Evolutionary conservation across 2,329 filamentous ascomycete species (phyloP).

Genomic region (Orbilia brochopaga): DNA sequence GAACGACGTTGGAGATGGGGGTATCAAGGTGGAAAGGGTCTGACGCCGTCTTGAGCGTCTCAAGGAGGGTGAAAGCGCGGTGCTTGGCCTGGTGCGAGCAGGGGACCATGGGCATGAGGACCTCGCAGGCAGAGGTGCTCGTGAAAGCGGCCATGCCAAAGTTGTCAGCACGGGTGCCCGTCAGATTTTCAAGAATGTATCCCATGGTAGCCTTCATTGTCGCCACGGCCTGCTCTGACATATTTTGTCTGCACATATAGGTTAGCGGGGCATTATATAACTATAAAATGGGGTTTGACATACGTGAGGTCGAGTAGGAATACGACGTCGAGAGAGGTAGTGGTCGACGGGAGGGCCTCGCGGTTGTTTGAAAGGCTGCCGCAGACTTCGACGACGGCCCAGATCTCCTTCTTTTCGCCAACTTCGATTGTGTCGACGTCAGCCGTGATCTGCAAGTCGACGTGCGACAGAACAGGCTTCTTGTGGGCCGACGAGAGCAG

Average conservation of each 20-base stretch:
- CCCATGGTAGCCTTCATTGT: constrained; percentile 26
- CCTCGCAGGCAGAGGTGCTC: constrained; percentile 29
- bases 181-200: constrained; percentile 36
- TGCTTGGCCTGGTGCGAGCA: constrained; percentile 40
- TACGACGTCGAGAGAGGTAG: constrained; percentile 24
- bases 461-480: constrained; percentile 26
- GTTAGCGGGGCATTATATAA: constrained; percentile 4
- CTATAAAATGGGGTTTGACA: not conserved
- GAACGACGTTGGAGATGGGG: constrained; percentile 34
- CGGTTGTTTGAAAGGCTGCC: constrained; percentile 37
- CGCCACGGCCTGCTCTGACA: constrained; percentile 31
- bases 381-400: constrained; percentile 36
- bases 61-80: constrained; percentile 27
- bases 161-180: constrained; percentile 21
- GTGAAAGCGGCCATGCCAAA: constrained; percentile 43
- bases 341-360: constrained; percentile 10
- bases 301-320: constrained; percentile 46
- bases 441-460: constrained; percentile 25
- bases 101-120: constrained; percentile 29
- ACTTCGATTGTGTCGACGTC: constrained; percentile 29
- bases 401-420: constrained; percentile 23
- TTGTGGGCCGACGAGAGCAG: constrained; percentile 7
- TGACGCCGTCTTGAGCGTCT: constrained; percentile 10
- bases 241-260: constrained; percentile 27
- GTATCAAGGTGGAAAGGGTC: constrained; percentile 30